These are phyloP conservation scores for Naganishia kalamii DNA, from an alignment of 768 basidiomycete species.

Conservation along the genomic window DNA sequence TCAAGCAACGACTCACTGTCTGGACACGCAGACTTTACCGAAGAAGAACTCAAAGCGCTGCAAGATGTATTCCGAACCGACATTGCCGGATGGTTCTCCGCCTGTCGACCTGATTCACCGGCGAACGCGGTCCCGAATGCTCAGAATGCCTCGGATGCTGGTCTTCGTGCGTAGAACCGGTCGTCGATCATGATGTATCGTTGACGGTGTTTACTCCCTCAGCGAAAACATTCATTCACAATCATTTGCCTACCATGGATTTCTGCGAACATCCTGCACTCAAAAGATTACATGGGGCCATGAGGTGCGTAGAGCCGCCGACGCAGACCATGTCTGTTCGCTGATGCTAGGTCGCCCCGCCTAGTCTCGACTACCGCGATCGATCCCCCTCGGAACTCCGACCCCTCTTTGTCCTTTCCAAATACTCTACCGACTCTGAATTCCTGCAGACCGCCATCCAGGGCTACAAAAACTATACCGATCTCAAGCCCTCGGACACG, in stretches of 20 bases:
- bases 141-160: slow-evolving; percentile 35
- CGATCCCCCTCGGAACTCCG: slow-evolving; percentile 41
- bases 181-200: too few relatives aligned
- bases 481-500: slow-evolving; percentile 24
- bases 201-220: slow-evolving; percentile 21
- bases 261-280: slow-evolving; percentile 43
- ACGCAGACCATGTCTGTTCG: neutral
- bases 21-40: slow-evolving; percentile 33
- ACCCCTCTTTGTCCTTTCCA: slow-evolving; percentile 42
- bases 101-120: slow-evolving; percentile 39
- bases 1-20: neutral
- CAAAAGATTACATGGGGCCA: slow-evolving; percentile 44
- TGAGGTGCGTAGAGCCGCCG: slow-evolving; percentile 26
- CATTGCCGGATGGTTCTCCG: slow-evolving; percentile 44
- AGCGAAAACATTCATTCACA: slow-evolving; percentile 41
- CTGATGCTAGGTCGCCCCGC: neutral
- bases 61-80: slow-evolving; percentile 39
- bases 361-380: slow-evolving; percentile 39
- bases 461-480: slow-evolving; percentile 39
- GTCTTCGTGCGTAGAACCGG: neutral
- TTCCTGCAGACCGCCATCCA: slow-evolving; percentile 42
- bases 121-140: slow-evolving; percentile 38
- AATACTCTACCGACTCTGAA: slow-evolving; percentile 41
- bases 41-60: slow-evolving; percentile 35
- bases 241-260: slow-evolving; percentile 42